Conservation (phyloP, 23 red algal species). For the Agarophyton chilense region DNA sequence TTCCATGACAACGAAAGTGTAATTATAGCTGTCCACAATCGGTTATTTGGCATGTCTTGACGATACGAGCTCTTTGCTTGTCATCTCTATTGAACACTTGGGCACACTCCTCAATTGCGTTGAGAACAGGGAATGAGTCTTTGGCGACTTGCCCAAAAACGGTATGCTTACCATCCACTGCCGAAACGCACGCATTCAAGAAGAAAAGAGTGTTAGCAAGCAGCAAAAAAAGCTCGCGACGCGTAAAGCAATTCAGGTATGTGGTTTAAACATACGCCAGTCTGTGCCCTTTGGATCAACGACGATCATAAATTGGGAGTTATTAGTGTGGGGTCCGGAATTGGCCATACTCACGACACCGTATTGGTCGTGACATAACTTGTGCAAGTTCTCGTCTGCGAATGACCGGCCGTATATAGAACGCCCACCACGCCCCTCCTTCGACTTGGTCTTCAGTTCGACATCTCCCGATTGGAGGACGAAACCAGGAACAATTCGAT, state of each 20-base stretch:
- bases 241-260: no score
- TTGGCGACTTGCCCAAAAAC: constrained; percentile 52
- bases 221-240: no score
- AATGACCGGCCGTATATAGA: constrained; percentile 94
- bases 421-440: constrained; percentile 84
- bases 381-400: constrained; percentile 85
- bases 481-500: constrained; percentile 92
- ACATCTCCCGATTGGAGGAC: constrained; percentile 94
- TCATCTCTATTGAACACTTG: constrained; percentile 53
- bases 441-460: constrained; percentile 63
- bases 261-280: constrained; percentile 42
- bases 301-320: constrained; percentile 77
- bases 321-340: constrained; percentile 90
- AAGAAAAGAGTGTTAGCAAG: background rate
- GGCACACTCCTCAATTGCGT: constrained; percentile 53
- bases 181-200: background rate
- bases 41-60: constrained; percentile 51
- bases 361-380: constrained; percentile 67
- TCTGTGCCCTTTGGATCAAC: constrained; percentile 55
- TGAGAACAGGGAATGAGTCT: constrained; percentile 30
- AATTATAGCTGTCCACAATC: constrained; percentile 54
- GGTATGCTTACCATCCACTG: constrained; percentile 76
- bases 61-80: constrained; percentile 57
- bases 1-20: background rate
- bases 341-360: constrained; percentile 98